Conservation (phyloP, 768 basidiomycete species). For the Mycena capillaripes region DNA sequence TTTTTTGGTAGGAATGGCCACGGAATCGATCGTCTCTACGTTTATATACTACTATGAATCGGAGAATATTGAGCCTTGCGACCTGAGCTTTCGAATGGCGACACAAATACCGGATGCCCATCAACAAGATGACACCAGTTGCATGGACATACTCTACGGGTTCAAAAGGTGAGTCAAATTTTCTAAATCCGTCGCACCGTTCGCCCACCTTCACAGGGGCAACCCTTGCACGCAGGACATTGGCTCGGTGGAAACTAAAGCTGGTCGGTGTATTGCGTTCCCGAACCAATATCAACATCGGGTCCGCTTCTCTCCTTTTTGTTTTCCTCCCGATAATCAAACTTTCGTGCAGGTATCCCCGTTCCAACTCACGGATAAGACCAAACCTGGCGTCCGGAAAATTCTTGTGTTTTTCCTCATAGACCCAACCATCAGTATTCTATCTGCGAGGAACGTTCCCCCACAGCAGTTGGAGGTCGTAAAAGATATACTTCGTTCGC, state of each 20-base stretch:
- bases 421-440: conserved; percentile 45
- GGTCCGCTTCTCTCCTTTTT: conserved; percentile 30
- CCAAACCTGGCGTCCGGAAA: conserved; percentile 55
- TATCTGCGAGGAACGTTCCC: conserved; percentile 45
- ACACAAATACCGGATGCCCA: conserved; percentile 44
- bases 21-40: conserved; percentile 44
- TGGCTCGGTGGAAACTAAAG: conserved; percentile 38
- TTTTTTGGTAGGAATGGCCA: conserved; percentile 35
- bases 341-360: conserved; percentile 32
- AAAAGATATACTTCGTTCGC: not conserved
- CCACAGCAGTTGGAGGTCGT: conserved; percentile 43
- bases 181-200: not conserved
- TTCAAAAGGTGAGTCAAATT: conserved; percentile 14
- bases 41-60: conserved; percentile 47
- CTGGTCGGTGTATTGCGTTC: conserved; percentile 43
- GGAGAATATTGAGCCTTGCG: conserved; percentile 48
- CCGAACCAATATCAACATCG: conserved; percentile 49
- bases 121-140: conserved; percentile 26
- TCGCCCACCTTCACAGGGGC: conserved; percentile 7
- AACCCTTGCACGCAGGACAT: conserved; percentile 31
- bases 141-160: conserved; percentile 21
- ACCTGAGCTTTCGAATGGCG: conserved; percentile 47
- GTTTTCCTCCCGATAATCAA: not conserved
- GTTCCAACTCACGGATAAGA: conserved; percentile 51
- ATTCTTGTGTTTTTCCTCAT: conserved; percentile 58